A percentile compares a stretch with the other conserved stretches of the same genome.
Conservation (phyloP, 2,329 filamentous ascomycete genomes). For the Arthrobotrys iridis region DNA sequence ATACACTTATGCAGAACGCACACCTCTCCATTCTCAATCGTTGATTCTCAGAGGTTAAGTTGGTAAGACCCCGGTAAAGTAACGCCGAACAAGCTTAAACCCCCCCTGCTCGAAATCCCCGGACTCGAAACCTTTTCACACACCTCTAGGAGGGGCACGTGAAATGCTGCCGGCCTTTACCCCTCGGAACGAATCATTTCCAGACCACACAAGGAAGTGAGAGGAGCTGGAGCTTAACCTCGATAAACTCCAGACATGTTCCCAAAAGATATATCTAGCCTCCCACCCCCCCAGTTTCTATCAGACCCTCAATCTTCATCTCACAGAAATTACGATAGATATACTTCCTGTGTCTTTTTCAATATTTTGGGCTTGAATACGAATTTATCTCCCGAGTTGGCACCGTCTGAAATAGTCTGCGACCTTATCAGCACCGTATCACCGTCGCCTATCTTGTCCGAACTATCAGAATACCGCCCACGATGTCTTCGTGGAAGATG, state of each 20-base stretch:
- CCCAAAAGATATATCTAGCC: conserved; percentile 50
- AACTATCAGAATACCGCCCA: conserved; percentile 59
- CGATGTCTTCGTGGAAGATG: conserved; percentile 88
- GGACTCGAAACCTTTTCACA: conserved; percentile 43
- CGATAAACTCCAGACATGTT: conserved; percentile 40
- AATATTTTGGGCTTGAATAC: conserved; percentile 11
- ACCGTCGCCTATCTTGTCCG: conserved; percentile 51
- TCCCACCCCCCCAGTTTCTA: conserved; percentile 15
- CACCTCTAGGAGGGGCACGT: conserved; percentile 50
- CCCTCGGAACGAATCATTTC: conserved; percentile 52
- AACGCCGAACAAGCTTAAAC: conserved; percentile 43
- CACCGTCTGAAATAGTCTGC: conserved; percentile 11
- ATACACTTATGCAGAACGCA: conserved; percentile 26
- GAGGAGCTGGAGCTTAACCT: conserved; percentile 44
- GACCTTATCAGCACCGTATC: conserved; percentile 13
- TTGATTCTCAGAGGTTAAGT: conserved; percentile 21
- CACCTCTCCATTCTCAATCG: conserved; percentile 45
- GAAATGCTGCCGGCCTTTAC: conserved; percentile 45
- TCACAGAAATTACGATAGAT: conserved; percentile 14
- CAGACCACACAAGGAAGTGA: conserved; percentile 36
- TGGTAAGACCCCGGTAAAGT: conserved; percentile 22
- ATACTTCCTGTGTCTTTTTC: neutral
- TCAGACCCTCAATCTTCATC: conserved; percentile 8
- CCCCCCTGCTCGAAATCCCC: conserved; percentile 37
- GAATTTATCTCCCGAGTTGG: conserved; percentile 7